Conservation (phyloP, 768 basidiomycete genomes). For the Kondoa subrosea region DNA sequence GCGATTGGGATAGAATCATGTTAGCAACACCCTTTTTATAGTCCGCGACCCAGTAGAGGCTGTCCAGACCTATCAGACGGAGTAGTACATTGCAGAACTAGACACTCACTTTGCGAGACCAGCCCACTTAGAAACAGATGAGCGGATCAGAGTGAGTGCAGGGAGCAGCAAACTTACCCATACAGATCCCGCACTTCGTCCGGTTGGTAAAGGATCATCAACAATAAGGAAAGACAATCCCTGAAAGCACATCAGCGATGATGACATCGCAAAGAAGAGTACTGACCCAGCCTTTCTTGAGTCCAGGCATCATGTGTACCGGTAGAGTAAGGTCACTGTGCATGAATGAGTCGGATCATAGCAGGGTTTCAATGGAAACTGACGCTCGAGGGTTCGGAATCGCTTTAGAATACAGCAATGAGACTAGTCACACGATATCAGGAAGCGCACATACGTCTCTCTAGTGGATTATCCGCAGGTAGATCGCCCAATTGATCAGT, state of each 20-base stretch:
- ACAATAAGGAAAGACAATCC: slow-evolving; percentile 1
- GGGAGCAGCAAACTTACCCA: background rate
- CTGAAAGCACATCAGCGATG: background rate
- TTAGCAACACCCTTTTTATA: slow-evolving; percentile 15
- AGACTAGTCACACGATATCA: too few species aligned
- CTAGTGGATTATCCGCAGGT: background rate
- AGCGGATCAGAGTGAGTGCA: background rate
- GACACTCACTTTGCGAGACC: background rate
- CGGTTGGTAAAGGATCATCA: background rate
- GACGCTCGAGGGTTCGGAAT: too few species aligned
- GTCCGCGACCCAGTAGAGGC: slow-evolving; percentile 20
- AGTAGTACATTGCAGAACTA: too few species aligned
- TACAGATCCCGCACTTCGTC: background rate
- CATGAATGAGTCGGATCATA: background rate
- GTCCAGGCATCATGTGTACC: background rate
- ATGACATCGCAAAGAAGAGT: background rate
- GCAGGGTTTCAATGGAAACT: background rate
- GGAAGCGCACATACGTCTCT: too few species aligned
- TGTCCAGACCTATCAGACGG: too few species aligned
- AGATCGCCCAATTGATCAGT: slow-evolving; percentile 11
- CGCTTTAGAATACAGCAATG: too few species aligned
- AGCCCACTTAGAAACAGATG: background rate
- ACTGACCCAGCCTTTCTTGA: background rate
- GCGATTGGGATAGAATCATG: slow-evolving; percentile 9
- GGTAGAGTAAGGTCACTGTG: background rate